Evolutionary conservation across 2,329 filamentous ascomycete genomes (phyloP), one percentile per base, ranked within the genome.

Genomic region (Mariannaea sp.): DNA sequence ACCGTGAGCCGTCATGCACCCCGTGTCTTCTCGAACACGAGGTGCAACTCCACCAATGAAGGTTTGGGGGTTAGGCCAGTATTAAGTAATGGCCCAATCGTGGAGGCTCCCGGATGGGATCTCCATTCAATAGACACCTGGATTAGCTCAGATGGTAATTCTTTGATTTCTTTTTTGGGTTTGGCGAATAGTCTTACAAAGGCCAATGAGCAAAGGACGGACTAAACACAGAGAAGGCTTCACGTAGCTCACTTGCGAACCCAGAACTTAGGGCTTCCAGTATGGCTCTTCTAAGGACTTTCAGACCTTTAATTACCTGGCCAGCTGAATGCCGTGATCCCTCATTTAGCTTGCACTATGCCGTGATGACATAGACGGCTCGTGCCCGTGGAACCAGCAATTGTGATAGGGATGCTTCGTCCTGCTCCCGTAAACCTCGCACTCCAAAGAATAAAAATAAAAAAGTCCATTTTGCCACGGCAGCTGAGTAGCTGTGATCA

Each of bases 21-120:
- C 26, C 45, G 20, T 46, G 26, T 54, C 50, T 40, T 39, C 56
- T 53, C 56, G 57, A 64, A 61, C 60, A 64, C 59, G 57, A 59
- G 57, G 55, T 47, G 46, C 51, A 53, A 52, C 36, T 49, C 40
- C 50, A 50, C 49, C 20, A 5, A 10, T 9, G 45, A n/a, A 45
- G 16, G 48, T 58, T 40, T 47, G 45, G 57, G 32, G 19, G 24
- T 53, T n/a, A 39, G 35, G 47, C 42, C 27, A 47, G 41, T 45
- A 41, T 47, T 20, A 33, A 14, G 43, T 45, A 53, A 53, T 38
- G 40, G 29, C 44, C 53, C 33, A 41, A 32, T 39, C 53, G 47
- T 53, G 48, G 49, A 58, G 38, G 54, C 42, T 39, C 6, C 47
- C 43, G 41, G 9, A 50, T 29, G 32, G 49, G n/a, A n/a, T n/a